Evolutionary conservation across 345 rosid genomes (phyloP).

Genomic region (Eutrema yunnanense): DNA sequence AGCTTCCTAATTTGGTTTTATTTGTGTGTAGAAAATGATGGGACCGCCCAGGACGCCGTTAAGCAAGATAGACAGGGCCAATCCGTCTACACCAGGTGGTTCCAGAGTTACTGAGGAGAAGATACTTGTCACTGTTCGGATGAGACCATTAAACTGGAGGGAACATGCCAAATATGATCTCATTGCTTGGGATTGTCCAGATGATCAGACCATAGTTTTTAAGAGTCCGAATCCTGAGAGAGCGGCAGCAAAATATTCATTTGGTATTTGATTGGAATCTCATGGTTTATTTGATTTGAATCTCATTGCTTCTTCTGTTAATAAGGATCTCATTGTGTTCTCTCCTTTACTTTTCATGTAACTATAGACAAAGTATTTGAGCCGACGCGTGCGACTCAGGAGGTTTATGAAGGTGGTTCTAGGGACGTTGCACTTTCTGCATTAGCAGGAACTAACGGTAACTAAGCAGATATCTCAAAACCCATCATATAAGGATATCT

Average conservation of each 20-base stretch:
- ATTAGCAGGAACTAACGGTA: constrained; percentile 87
- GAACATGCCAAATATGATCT: constrained; percentile 90
- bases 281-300: neutral
- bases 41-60: constrained; percentile 69
- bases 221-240: constrained; percentile 67
- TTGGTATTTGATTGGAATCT: constrained; percentile 41
- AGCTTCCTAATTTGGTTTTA: neutral
- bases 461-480: neutral
- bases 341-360: neutral
- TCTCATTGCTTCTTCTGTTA: neutral
- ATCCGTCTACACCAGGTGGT: constrained; percentile 58
- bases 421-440: constrained; percentile 87
- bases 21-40: constrained; percentile 37
- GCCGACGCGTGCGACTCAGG: constrained; percentile 52
- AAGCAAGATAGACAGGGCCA: constrained; percentile 44
- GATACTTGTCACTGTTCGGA: constrained; percentile 75
- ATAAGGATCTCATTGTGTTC: neutral
- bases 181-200: constrained; percentile 86
- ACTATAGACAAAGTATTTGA: constrained; percentile 74
- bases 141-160: constrained; percentile 75
- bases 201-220: constrained; percentile 51
- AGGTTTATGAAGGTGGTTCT: constrained; percentile 87
- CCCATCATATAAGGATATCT: neutral
- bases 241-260: constrained; percentile 36
- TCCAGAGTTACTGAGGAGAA: constrained; percentile 67